Evolutionary conservation across 441 rosid species (phyloP), one percentile per base, ranked within the genome.

Genomic region (Gossypium trilobum): DNA sequence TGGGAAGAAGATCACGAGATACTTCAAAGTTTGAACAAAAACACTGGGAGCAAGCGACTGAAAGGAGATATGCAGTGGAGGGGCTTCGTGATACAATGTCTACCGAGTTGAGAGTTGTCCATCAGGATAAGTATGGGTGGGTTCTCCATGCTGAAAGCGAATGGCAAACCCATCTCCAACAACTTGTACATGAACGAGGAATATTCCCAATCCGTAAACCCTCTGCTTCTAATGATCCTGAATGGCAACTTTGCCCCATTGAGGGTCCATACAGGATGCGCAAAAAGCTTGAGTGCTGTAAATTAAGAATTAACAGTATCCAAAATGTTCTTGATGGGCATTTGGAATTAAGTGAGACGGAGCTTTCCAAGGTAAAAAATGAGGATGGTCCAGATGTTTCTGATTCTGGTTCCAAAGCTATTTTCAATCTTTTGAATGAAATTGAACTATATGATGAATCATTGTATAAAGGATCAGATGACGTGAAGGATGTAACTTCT

Each of bases 181-280:
- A 96, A 81, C 97, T 96, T 82, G 92, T 96, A 60, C 99, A 96
- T 76, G 99, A 94, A 80, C 89, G 97, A 19, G 99, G 99, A 70
- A 89, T 94, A 81, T 88, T 96, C 76, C 98, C 99, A 42, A 80
- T 94, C 86, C 85, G 78, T 61, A 92, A 81, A 79, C 79, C 91
- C 76, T 64, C 83, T 73, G 76, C 60, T 39, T 75, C 79, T 75
- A 92, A 85, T 75, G 93, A 94, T 81, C 90, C 92, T 33, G 92
- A 88, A 74, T 96, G 99, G 99, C 99, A 94, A 89, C 99, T 96
- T 78, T 94, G 99, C 85, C 98, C 96, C 29, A 94, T 96, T 75
- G 99, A 96, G 88, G 99, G 99, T 72, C 98, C 99, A 25, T 96
- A 96, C 81, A 89, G 99, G 83, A 96, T 90, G 99, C 98, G 99